Percentiles rank a stretch among this genome's conserved stretches.
These are phyloP conservation scores for Pyrus pyrifolia DNA, from an alignment of 306 rosid genomes.

Conservation along the genomic window DNA sequence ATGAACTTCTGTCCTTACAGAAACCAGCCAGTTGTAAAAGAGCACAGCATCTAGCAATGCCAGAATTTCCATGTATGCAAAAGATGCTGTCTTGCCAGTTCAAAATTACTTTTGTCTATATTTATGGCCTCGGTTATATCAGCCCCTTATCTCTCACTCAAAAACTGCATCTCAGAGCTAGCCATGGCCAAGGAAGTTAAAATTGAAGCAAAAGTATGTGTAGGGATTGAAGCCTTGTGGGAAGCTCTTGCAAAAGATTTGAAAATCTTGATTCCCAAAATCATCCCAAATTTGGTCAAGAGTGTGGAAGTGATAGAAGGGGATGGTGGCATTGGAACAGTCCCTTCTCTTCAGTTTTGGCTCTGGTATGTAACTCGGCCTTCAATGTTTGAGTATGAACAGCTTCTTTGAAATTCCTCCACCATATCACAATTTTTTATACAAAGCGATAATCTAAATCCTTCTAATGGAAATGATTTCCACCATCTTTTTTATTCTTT, in stretches of 20 bases:
- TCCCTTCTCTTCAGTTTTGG: conserved; percentile 43
- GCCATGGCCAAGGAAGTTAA: conserved; percentile 39
- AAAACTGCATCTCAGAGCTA: background rate
- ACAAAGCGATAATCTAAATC: no score
- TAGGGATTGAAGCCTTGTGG: conserved; percentile 46
- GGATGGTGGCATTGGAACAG: conserved; percentile 53
- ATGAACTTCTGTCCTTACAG: background rate
- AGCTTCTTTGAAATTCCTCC: background rate
- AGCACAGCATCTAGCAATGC: background rate
- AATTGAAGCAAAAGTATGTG: conserved; percentile 35
- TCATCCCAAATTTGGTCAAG: conserved; percentile 40
- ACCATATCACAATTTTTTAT: no score
- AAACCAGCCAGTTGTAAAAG: background rate
- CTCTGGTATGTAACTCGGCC: conserved; percentile 22
- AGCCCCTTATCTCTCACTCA: background rate
- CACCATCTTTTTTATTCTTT: no score
- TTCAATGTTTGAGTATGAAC: background rate
- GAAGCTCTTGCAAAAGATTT: conserved; percentile 40
- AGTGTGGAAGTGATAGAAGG: conserved; percentile 55
- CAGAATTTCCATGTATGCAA: background rate
- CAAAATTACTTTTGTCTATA: background rate
- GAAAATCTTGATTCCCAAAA: conserved; percentile 29
- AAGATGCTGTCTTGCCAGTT: background rate
- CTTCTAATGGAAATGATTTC: no score
- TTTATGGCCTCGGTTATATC: background rate